phyloP scores from a whole-genome alignment of 306 rosid species.

The Casuarina equisetifolia region DNA sequence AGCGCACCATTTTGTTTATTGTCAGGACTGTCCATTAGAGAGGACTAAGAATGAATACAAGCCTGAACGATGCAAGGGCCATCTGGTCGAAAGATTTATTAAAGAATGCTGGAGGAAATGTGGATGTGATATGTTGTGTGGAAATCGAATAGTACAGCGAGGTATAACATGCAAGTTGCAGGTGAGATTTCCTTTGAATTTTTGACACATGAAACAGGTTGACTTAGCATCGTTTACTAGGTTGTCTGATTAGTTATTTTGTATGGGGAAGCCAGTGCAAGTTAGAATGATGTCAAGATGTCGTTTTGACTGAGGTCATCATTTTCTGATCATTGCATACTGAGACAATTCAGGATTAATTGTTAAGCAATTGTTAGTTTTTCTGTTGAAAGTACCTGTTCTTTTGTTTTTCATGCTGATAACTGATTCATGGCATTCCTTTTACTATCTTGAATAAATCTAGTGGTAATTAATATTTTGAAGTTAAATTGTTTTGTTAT shows the following conservation, averaged over 20 bases:
- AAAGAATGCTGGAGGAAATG: conserved; percentile 98
- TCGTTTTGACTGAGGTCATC: not conserved
- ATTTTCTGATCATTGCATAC: not conserved
- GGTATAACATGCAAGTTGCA: conserved; percentile 80
- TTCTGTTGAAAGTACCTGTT: not conserved
- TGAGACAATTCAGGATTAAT: not conserved
- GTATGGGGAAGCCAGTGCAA: not conserved
- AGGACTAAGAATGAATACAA: conserved; percentile 48
- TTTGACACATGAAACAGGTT: conserved; percentile 17
- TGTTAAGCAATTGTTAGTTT: not conserved
- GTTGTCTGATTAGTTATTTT: conserved; percentile 16
- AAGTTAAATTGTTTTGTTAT: not conserved
- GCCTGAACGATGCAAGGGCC: conserved; percentile 79
- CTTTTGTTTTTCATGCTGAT: not conserved
- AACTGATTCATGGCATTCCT: not conserved
- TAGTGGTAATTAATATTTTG: not conserved
- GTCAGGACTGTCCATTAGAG: conserved; percentile 76
- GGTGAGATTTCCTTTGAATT: conserved; percentile 49
- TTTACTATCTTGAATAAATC: not conserved
- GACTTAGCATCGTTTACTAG: not conserved
- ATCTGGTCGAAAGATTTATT: conserved; percentile 65
- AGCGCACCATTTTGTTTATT: conserved; percentile 47
- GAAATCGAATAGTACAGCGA: conserved; percentile 86
- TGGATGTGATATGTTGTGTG: conserved; percentile 85
- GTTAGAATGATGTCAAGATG: not conserved